Evolutionary conservation across 208 protist genomes (phyloP).

Genomic region (Crithidia sp.): DNA sequence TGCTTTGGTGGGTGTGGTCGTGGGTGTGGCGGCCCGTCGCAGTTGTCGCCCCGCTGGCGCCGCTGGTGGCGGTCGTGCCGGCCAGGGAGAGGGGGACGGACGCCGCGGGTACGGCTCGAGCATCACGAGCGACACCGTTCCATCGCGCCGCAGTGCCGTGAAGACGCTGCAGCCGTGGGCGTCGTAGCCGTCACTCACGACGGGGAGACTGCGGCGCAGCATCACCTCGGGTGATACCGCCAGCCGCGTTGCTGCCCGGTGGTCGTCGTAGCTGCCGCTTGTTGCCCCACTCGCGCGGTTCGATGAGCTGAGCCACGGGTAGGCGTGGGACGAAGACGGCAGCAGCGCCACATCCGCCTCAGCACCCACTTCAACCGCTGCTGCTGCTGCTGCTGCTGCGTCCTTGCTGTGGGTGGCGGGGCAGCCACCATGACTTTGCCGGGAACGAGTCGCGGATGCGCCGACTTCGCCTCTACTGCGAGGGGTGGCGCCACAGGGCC

Average conservation of each 20-base stretch:
- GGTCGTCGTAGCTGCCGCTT: background rate
- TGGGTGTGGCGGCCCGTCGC: background rate
- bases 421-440: too few species aligned
- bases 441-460: too few species aligned
- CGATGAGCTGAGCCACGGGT: constrained; percentile 10
- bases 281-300: background rate
- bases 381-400: background rate
- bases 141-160: constrained; percentile 17
- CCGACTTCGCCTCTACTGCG: too few species aligned
- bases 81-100: background rate
- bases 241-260: background rate
- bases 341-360: background rate
- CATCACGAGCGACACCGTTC: constrained; percentile 20
- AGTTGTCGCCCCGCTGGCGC: background rate
- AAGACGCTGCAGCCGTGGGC: constrained; percentile 19
- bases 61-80: background rate
- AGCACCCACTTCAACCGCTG: background rate
- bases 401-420: background rate
- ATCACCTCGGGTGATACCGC: constrained; percentile 8
- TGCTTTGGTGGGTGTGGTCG: background rate
- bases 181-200: constrained; percentile 23
- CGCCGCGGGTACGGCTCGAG: constrained; percentile 23
- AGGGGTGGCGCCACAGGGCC: too few species aligned
- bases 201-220: constrained; percentile 15
- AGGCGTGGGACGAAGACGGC: background rate